Percentiles rank a stretch among this genome's conserved stretches.
phyloP scores from a whole-genome alignment of 805 yeast genomes.

The Lachancea lanzarotensis region DNA sequence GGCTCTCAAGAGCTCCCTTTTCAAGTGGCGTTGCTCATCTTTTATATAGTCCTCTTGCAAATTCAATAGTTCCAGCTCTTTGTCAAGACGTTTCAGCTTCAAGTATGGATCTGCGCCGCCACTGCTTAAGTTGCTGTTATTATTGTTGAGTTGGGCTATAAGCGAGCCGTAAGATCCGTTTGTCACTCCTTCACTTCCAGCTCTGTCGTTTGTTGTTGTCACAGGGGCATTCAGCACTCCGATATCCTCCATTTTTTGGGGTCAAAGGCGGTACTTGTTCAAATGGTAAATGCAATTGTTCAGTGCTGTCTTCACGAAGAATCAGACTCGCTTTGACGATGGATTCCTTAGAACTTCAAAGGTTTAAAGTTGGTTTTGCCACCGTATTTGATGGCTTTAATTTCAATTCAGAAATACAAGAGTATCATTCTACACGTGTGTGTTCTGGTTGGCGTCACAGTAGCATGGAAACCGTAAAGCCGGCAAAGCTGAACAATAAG shows the following conservation, averaged over 20 bases:
- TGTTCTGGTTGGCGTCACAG: background rate
- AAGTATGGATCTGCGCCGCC: constrained; percentile 64
- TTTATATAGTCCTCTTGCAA: constrained; percentile 96
- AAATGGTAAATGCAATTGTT: background rate
- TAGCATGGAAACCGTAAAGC: constrained; percentile 3
- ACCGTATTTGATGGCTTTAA: constrained; percentile 9
- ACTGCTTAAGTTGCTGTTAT: constrained; percentile 15
- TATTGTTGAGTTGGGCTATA: constrained; percentile 26
- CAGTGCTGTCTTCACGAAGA: background rate
- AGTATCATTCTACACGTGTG: background rate
- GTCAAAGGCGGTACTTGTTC: no score
- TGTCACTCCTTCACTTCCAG: constrained; percentile 4
- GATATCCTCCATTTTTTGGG: constrained; percentile 49
- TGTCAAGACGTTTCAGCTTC: constrained; percentile 80
- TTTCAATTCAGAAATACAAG: background rate
- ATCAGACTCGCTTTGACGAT: background rate
- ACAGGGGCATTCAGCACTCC: constrained; percentile 38
- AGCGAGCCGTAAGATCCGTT: constrained; percentile 28
- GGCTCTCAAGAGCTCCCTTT: constrained; percentile 89
- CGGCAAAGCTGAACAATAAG: background rate
- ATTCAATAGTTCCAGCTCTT: constrained; percentile 74
- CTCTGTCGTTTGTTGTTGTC: constrained; percentile 32
- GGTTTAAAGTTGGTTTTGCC: constrained; percentile 12
- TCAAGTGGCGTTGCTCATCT: constrained; percentile 95
- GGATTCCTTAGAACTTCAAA: background rate